Conservation (phyloP, 2,329 filamentous ascomycete species). For the Leptographium procerum region DNA sequence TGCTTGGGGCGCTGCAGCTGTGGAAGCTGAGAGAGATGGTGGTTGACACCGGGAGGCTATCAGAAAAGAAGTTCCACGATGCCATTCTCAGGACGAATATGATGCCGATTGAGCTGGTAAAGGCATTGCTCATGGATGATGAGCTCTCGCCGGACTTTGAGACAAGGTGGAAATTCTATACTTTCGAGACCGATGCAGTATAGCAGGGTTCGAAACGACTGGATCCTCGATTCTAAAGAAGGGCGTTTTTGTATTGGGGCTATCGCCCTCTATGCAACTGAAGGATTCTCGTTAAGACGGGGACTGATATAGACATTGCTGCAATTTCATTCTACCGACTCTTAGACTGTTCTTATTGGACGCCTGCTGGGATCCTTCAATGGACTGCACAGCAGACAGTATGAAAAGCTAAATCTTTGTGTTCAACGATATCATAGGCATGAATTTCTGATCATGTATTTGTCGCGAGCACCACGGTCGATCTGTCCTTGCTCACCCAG, state of each 20-base stretch:
- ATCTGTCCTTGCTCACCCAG: neutral
- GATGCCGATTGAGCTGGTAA: constrained; percentile 43
- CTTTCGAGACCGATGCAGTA: neutral
- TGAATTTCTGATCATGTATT: neutral
- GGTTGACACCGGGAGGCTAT: constrained; percentile 24
- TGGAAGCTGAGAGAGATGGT: constrained; percentile 37
- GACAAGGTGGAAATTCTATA: constrained; percentile 35
- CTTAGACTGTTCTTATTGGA: too few relatives aligned
- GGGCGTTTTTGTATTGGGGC: neutral
- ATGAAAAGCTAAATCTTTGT: too few relatives aligned
- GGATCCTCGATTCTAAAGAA: neutral
- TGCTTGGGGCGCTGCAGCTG: constrained; percentile 47
- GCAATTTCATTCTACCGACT: too few relatives aligned
- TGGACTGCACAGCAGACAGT: too few relatives aligned
- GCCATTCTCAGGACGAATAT: constrained; percentile 35
- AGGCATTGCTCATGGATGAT: constrained; percentile 33
- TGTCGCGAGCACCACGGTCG: neutral
- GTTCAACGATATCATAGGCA: too few relatives aligned
- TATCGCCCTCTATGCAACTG: too few relatives aligned
- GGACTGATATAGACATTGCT: too few relatives aligned
- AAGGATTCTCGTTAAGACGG: too few relatives aligned
- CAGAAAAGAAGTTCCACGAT: constrained; percentile 46
- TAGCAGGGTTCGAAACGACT: neutral
- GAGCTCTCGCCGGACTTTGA: constrained; percentile 31
- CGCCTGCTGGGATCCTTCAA: too few relatives aligned